These are phyloP conservation scores for Eucalyptus cloeziana DNA, from an alignment of 345 rosid species.

Conservation along the genomic window DNA sequence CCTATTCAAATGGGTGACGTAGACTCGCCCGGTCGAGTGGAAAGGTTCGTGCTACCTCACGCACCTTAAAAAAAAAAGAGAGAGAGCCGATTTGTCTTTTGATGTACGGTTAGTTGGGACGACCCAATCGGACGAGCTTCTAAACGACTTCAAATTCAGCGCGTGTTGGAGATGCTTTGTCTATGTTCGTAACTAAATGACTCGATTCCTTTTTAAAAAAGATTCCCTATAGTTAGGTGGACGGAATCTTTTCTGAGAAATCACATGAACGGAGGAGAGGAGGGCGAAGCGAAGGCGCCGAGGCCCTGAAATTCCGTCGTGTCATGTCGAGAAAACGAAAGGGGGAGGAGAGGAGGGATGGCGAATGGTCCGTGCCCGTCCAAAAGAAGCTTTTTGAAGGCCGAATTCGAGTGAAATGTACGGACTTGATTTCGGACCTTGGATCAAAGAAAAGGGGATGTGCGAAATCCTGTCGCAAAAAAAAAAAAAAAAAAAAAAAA, in stretches of 20 bases:
- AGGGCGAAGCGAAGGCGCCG: background rate
- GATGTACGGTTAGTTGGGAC: background rate
- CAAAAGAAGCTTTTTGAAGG: background rate
- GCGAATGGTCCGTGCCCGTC: background rate
- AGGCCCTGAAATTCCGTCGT: background rate
- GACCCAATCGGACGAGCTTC: background rate
- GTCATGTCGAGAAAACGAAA: background rate
- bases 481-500: rapidly evolving
- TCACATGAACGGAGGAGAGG: background rate
- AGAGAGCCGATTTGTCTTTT: background rate
- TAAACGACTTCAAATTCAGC: background rate
- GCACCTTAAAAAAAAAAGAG: background rate
- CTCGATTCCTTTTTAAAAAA: too few relatives aligned
- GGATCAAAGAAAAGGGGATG: background rate
- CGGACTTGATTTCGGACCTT: background rate
- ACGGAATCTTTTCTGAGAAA: background rate
- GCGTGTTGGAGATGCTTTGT: background rate
- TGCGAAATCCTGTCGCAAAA: background rate
- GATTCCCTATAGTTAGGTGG: background rate
- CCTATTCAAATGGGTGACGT: background rate
- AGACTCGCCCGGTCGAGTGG: background rate
- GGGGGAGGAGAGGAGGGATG: background rate
- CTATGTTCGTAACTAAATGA: background rate
- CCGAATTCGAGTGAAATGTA: background rate
- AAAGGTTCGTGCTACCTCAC: background rate